Percentiles rank a stretch among this genome's conserved stretches.
Evolutionary conservation across 768 basidiomycete species (phyloP).

Genomic region (Phlebiopsis flavidoalba): DNA sequence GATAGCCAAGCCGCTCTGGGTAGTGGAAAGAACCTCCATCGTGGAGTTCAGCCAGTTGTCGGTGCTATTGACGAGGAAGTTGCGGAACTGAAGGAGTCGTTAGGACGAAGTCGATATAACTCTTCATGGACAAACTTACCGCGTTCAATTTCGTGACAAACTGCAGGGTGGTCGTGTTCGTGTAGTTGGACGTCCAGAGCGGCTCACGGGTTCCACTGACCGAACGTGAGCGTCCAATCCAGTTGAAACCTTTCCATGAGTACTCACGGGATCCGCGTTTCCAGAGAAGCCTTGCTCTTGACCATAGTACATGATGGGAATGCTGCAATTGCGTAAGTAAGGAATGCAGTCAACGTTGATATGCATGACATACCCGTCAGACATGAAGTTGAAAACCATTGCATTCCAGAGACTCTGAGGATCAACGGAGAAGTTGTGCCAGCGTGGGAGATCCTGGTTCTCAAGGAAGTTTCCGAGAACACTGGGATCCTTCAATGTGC

Average conservation of each 20-base stretch:
- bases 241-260: neutral
- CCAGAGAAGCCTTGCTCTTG: constrained; percentile 73
- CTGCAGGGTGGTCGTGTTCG: constrained; percentile 51
- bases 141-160: constrained; percentile 57
- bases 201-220: constrained; percentile 70
- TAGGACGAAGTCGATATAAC: neutral
- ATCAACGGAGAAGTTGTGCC: constrained; percentile 68
- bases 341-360: neutral
- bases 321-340: constrained; percentile 27
- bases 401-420: constrained; percentile 72
- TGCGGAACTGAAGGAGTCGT: constrained; percentile 44
- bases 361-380: constrained; percentile 45
- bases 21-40: constrained; percentile 46
- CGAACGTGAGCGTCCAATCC: neutral
- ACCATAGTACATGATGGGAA: constrained; percentile 79
- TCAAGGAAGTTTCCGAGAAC: constrained; percentile 73
- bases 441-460: constrained; percentile 74
- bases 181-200: constrained; percentile 65
- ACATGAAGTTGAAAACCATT: constrained; percentile 70
- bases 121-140: constrained; percentile 26
- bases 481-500: constrained; percentile 24
- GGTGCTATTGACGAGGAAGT: constrained; percentile 49
- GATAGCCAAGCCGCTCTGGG: constrained; percentile 51
- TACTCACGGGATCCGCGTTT: constrained; percentile 55
- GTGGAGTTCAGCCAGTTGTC: constrained; percentile 45